Evolutionary conservation across 352 stramenopile genomes (phyloP), one percentile per base, ranked within the genome.

Genomic region (Aphanomyces euteiches): DNA sequence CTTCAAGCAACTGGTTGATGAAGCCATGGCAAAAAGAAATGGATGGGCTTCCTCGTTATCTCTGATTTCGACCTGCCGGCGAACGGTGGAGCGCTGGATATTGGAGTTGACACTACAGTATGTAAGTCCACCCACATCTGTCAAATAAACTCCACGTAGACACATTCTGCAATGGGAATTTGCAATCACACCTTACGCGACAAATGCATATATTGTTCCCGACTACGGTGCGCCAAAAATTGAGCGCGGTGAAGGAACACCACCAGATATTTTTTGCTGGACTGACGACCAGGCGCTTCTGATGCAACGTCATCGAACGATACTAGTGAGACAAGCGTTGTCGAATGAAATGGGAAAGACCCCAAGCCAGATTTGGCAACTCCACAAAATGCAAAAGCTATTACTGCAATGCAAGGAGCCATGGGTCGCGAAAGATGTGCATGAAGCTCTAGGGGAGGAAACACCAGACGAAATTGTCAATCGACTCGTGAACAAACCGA

Each of bases 131-230:
- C 36, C 21, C 15, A 15, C 5, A 3, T 58, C 37, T 12, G 21
- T n/a, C 48, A 36, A 47, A 7, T 28, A 28, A 28, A 19, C 48
- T 67, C 67, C 19, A 70, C 61, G 61, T 65, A 87, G 80, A 38
- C 75, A 85, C 34, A 66, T 88, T 19, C 48, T 91, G 37, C 78
- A 88, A 45, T 80, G 80, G 7, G 84, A 92, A 15, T 90, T 92
- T 77, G 87, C 80, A 64, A 90, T 90, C 68, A 90, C 84, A 2
- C 78, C 84, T 10, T 92, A 90, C 73, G 87, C 80, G 56, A 92
- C 84, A 19, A 89, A 86, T 38, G 88, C 82, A 65, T 92, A 91
- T 67, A 48, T 92, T 4, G 77, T 28, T 21, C 4, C 59, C 59
- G 59, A 67, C 39, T 56, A 67, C 59, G 40, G 54, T 3, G 59